These are phyloP conservation scores for Xylariaceae sp. DNA, from an alignment of 2,329 filamentous ascomycete genomes.

Conservation along the genomic window DNA sequence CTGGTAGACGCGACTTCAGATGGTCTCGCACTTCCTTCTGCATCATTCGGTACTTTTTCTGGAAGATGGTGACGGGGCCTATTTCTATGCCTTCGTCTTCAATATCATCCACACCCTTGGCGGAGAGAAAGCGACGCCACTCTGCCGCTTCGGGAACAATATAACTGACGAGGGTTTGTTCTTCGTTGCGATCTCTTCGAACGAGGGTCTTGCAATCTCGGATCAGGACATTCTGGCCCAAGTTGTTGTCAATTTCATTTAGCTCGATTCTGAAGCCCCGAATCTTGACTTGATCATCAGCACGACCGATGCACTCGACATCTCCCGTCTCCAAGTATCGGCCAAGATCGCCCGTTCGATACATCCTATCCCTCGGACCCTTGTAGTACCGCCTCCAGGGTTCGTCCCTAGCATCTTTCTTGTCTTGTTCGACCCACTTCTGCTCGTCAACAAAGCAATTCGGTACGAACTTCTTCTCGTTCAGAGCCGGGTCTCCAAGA, in stretches of 20 bases:
- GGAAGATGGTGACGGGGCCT: too few species aligned
- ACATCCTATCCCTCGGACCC: conserved; percentile 84
- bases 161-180: conserved; percentile 88
- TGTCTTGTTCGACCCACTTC: conserved; percentile 70
- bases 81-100: too few species aligned
- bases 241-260: conserved; percentile 86
- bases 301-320: conserved; percentile 67
- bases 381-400: conserved; percentile 68
- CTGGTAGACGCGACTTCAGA: conserved; percentile 71
- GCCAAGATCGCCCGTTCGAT: conserved; percentile 87
- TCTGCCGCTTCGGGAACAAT: conserved; percentile 81
- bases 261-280: conserved; percentile 95
- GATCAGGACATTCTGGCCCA: conserved; percentile 85
- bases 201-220: too few species aligned
- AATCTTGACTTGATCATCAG: conserved; percentile 92
- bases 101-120: conserved; percentile 59
- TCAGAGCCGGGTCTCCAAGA: conserved; percentile 63
- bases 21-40: conserved; percentile 71
- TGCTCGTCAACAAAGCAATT: conserved; percentile 86
- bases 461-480: conserved; percentile 72
- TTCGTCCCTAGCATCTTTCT: too few species aligned
- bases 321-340: conserved; percentile 43
- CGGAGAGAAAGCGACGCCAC: conserved; percentile 73
- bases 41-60: conserved; percentile 57
- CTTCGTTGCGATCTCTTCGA: conserved; percentile 82